phyloP scores from a whole-genome alignment of 768 basidiomycete species.

The Naganishia vishniacii region DNA sequence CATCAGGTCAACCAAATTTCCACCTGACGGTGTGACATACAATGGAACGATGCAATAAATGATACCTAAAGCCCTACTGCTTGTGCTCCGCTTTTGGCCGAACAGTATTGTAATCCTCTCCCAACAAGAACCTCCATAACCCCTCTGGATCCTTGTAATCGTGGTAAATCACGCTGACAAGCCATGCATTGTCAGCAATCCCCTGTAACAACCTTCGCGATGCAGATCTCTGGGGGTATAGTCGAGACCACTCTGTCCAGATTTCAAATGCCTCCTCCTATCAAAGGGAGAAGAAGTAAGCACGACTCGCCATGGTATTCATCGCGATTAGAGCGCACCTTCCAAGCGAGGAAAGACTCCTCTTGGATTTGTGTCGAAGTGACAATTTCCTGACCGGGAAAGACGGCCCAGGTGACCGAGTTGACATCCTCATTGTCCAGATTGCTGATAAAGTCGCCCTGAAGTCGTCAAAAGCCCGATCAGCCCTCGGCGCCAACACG shows the following conservation, averaged over 20 bases:
- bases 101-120: not conserved
- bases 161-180: constrained; percentile 88
- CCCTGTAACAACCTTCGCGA: constrained; percentile 68
- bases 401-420: constrained; percentile 98
- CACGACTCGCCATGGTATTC: not conserved
- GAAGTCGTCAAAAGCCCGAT: not conserved
- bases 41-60: no score
- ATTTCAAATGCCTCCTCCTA: constrained; percentile 95
- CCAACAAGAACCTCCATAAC: constrained; percentile 76
- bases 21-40: no score
- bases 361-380: constrained; percentile 95
- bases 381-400: constrained; percentile 89
- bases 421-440: constrained; percentile 73
- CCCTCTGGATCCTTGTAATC: constrained; percentile 74
- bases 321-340: constrained; percentile 63
- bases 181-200: constrained; percentile 71
- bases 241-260: constrained; percentile 89
- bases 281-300: not conserved
- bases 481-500: not conserved
- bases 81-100: not conserved
- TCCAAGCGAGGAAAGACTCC: constrained; percentile 93
- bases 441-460: constrained; percentile 78
- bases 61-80: not conserved
- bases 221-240: constrained; percentile 69
- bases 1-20: no score